phyloP scores from a whole-genome alignment of 768 basidiomycete species.

The Boletus patriciae region DNA sequence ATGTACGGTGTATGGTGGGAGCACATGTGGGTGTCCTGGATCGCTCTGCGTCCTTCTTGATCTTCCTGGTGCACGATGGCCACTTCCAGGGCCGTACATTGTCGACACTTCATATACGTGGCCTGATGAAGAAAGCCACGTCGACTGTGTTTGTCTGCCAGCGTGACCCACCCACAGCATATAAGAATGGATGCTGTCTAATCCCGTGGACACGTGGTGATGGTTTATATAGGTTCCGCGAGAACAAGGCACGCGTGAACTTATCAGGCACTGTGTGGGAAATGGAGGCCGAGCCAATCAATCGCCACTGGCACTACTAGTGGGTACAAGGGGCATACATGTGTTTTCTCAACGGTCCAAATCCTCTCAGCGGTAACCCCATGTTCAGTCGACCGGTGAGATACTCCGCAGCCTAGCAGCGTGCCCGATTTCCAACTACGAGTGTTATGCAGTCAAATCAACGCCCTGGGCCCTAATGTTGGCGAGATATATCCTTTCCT shows the following conservation, averaged over 20 bases:
- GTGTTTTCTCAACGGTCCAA: background rate
- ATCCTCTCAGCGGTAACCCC: background rate
- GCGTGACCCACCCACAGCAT: background rate
- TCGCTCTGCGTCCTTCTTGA: conserved; percentile 23
- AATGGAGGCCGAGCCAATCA: background rate
- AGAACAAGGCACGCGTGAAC: background rate
- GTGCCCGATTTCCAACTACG: conserved; percentile 2
- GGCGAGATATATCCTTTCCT: conserved; percentile 41
- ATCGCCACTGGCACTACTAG: no score
- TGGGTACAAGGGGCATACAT: background rate
- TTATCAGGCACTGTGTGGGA: background rate
- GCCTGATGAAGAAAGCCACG: background rate
- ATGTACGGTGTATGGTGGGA: conserved; percentile 24
- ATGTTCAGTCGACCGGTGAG: background rate
- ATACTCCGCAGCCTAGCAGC: background rate
- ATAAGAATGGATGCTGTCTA: background rate
- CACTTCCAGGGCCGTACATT: conserved; percentile 17
- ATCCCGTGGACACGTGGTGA: conserved; percentile 8
- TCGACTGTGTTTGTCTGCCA: background rate
- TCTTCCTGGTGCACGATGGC: conserved; percentile 11
- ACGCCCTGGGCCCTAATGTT: conserved; percentile 36
- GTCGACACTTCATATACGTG: background rate
- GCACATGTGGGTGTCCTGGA: conserved; percentile 21
- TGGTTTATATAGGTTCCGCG: background rate
- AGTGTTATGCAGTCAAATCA: conserved; percentile 6